phyloP scores from a whole-genome alignment of 164 flowering plant genomes.

The Hamamelis virginiana region DNA sequence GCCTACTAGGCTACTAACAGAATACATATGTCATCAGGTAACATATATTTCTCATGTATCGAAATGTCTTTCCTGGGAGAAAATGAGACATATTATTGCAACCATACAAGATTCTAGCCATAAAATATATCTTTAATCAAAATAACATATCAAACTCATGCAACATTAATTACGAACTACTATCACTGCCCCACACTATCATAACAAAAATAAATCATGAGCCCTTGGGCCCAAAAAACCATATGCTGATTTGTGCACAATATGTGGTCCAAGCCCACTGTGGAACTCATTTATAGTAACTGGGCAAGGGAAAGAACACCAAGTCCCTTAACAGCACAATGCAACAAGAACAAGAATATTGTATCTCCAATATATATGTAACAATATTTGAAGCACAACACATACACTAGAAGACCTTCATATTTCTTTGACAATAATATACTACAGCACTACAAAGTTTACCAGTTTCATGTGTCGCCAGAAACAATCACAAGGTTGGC shows the following conservation, averaged over 20 bases:
- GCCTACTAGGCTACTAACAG: too few relatives aligned
- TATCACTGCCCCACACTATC: too few relatives aligned
- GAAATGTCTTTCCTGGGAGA: too few relatives aligned
- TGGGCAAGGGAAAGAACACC: not conserved
- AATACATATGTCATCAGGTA: too few relatives aligned
- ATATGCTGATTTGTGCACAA: not conserved
- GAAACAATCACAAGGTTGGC: constrained; percentile 19
- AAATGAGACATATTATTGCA: too few relatives aligned
- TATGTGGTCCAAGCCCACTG: not conserved
- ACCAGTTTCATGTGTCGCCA: constrained; percentile 12
- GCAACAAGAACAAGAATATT: not conserved
- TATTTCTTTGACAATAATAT: constrained; percentile 10
- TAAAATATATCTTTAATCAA: too few relatives aligned
- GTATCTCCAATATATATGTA: not conserved
- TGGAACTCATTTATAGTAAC: not conserved
- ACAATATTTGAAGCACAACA: constrained; percentile 2
- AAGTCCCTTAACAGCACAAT: not conserved
- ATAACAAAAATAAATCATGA: not conserved
- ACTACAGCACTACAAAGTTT: constrained; percentile 16
- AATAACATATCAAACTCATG: too few relatives aligned
- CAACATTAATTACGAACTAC: too few relatives aligned
- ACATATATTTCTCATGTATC: too few relatives aligned
- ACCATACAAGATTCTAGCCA: too few relatives aligned
- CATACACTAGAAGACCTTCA: not conserved
- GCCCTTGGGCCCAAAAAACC: not conserved